phyloP scores from a whole-genome alignment of 345 rosid genomes.

The Salix brachista region DNA sequence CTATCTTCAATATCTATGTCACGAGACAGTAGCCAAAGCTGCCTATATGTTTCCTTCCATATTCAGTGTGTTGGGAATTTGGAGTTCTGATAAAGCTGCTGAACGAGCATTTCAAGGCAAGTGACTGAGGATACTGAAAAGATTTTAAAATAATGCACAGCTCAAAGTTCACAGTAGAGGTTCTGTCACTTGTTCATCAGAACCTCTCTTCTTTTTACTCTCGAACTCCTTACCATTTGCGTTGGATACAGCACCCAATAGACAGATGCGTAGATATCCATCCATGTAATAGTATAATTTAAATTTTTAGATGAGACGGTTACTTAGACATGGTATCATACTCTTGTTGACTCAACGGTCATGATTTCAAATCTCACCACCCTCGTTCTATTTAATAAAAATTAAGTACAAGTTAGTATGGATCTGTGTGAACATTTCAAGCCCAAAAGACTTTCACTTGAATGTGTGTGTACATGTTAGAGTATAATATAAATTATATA shows the following conservation, averaged over 20 bases:
- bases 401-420: too few species aligned
- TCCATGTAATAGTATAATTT: not conserved
- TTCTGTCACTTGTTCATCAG: conserved; percentile 10
- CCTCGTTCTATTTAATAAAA: too few species aligned
- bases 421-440: too few species aligned
- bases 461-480: too few species aligned
- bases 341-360: too few species aligned
- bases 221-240: conserved; percentile 24
- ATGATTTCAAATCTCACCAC: too few species aligned
- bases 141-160: not conserved
- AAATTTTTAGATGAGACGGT: too few species aligned
- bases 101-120: not conserved
- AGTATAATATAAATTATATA: too few species aligned
- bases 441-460: too few species aligned
- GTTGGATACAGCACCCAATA: conserved; percentile 53
- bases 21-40: too few species aligned
- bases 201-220: conserved; percentile 29
- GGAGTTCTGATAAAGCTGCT: not conserved
- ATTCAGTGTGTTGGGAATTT: not conserved
- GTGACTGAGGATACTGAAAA: not conserved
- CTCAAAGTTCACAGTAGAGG: not conserved
- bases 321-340: rapidly evolving
- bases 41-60: not conserved
- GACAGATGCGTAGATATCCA: conserved; percentile 55
- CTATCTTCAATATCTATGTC: too few species aligned